Percentiles rank a stretch among this genome's conserved stretches.
These are phyloP conservation scores for Thalassiosira profunda DNA, from an alignment of 108 stramenopile genomes.

Conservation along the genomic window DNA sequence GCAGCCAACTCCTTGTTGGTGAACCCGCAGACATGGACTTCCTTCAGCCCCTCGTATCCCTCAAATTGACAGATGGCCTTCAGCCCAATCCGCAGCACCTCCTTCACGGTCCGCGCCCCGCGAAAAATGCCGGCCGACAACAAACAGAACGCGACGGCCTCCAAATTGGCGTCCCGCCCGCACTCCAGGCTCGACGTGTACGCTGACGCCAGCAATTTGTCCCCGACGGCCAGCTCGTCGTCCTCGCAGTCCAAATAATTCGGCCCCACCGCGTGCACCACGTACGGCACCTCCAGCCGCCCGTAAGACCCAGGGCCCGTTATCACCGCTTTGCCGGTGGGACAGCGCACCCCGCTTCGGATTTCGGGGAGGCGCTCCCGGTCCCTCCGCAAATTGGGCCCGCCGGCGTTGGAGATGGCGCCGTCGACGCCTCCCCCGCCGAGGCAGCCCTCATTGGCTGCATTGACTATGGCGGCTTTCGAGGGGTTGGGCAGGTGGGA, in stretches of 20 bases:
- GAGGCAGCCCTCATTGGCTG: conserved; percentile 82
- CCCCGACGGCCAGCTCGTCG: conserved; percentile 15
- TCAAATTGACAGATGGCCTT: conserved; percentile 58
- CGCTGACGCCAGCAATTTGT: conserved; percentile 56
- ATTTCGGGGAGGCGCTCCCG: conserved; percentile 55
- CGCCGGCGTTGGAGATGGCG: conserved; percentile 80
- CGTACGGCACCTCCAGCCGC: conserved; percentile 48
- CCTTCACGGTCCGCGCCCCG: conserved; percentile 48
- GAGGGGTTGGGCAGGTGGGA: conserved; percentile 21
- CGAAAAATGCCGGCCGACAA: conserved; percentile 82
- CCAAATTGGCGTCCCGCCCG: conserved; percentile 41
- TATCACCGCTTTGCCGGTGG: conserved; percentile 66
- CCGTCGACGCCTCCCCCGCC: conserved; percentile 93
- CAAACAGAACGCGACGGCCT: conserved; percentile 74
- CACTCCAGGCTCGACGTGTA: conserved; percentile 54
- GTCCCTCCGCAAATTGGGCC: conserved; percentile 52
- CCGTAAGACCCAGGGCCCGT: conserved; percentile 74
- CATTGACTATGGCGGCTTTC: conserved; percentile 32
- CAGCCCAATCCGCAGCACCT: conserved; percentile 67
- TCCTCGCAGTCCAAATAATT: conserved; percentile 50
- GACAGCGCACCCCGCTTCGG: conserved; percentile 54
- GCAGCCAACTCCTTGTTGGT: conserved; percentile 26
- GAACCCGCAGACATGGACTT: conserved; percentile 59
- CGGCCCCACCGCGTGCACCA: conserved; percentile 93
- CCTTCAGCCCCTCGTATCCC: conserved; percentile 45